Percentiles rank a stretch among this genome's conserved stretches.
Evolutionary conservation across 176 grass and related monocot species (phyloP).

Genomic region (Hordeum marinum): DNA sequence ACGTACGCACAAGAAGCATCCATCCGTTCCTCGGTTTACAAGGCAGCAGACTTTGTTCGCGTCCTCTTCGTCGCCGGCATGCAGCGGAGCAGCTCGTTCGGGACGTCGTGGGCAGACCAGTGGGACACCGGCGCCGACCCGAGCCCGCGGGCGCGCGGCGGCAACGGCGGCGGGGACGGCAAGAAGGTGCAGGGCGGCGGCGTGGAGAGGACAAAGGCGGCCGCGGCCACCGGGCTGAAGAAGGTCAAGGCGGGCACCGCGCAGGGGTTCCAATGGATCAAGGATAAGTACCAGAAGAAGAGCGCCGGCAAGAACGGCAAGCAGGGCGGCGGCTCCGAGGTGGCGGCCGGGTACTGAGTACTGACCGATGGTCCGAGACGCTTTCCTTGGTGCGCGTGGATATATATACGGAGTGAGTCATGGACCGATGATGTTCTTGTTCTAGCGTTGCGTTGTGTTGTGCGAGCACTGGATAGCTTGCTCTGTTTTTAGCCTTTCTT

Average conservation of each 20-base stretch:
- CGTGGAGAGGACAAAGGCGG: conserved; percentile 59
- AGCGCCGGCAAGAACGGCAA: not conserved
- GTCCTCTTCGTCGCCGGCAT: not conserved
- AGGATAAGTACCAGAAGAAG: conserved; percentile 65
- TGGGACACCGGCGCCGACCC: conserved; percentile 64
- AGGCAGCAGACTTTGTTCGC: not conserved
- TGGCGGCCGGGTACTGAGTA: conserved; percentile 24
- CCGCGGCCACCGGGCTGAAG: conserved; percentile 50
- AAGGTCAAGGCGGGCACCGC: conserved; percentile 76
- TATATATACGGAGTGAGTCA: not conserved
- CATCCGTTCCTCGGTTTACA: not conserved
- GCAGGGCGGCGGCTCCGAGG: conserved; percentile 23
- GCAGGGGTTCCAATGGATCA: conserved; percentile 79
- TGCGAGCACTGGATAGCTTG: not conserved
- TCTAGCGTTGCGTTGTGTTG: not conserved
- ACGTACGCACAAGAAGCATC: not conserved
- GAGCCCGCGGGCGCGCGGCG: not conserved
- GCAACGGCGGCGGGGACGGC: not conserved
- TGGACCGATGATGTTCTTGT: not conserved
- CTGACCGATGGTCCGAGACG: not conserved
- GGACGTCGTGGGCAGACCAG: conserved; percentile 88
- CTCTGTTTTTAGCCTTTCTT: not conserved
- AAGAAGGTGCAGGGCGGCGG: conserved; percentile 5
- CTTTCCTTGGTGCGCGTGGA: no score
- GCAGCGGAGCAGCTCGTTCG: no score